phyloP scores from a whole-genome alignment of 441 rosid species.

The Mallotus japonicus region DNA sequence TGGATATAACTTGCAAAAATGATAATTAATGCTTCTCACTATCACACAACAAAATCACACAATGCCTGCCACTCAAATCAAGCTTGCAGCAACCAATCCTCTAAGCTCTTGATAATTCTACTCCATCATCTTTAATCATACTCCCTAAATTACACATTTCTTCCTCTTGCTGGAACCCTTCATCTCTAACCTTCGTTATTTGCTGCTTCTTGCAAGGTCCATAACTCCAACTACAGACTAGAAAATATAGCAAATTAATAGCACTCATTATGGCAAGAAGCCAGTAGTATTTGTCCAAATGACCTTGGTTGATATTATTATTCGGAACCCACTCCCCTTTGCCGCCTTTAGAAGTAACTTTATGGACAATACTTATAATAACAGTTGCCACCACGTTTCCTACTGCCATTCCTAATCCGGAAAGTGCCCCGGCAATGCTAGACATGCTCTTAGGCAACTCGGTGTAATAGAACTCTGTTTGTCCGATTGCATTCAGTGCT shows the following conservation, averaged over 20 bases:
- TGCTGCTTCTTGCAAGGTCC: conserved; percentile 50
- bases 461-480: conserved; percentile 75
- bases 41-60: conserved; percentile 21
- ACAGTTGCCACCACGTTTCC: conserved; percentile 65
- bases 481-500: conserved; percentile 76
- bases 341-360: conserved; percentile 45
- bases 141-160: conserved; percentile 27
- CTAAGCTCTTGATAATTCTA: conserved; percentile 21
- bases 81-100: conserved; percentile 4
- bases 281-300: conserved; percentile 77
- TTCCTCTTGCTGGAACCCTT: conserved; percentile 34
- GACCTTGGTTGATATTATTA: conserved; percentile 69
- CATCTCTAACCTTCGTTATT: conserved; percentile 35
- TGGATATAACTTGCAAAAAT: conserved; percentile 17
- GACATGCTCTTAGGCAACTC: conserved; percentile 93
- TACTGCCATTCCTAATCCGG: conserved; percentile 73
- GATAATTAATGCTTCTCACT: conserved; percentile 17
- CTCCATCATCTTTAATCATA: conserved; percentile 27
- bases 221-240: conserved; percentile 71
- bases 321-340: conserved; percentile 64
- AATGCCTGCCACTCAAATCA: conserved; percentile 14
- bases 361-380: conserved; percentile 44
- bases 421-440: conserved; percentile 63
- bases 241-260: conserved; percentile 58
- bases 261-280: conserved; percentile 57